phyloP scores from a whole-genome alignment of 176 grass and related monocot genomes.

The Musa troglodytarum region DNA sequence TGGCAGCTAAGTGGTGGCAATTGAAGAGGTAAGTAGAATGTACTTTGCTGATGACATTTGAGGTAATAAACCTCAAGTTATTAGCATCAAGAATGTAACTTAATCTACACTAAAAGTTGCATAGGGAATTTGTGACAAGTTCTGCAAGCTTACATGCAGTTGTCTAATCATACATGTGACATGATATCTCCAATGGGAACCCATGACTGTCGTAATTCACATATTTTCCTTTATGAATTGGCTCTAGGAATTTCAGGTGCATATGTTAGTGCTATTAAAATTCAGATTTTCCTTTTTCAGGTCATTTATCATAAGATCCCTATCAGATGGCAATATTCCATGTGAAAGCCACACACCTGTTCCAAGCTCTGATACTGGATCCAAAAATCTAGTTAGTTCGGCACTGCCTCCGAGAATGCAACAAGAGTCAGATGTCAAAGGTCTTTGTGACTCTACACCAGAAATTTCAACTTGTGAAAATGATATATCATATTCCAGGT shows the following conservation, averaged over 20 bases:
- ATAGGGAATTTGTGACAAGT: neutral
- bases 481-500: slow-evolving; percentile 48
- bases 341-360: slow-evolving; percentile 38
- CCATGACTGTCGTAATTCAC: neutral
- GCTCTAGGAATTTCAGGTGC: neutral
- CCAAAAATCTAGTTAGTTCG: slow-evolving; percentile 26
- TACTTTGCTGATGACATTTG: neutral
- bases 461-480: slow-evolving; percentile 61
- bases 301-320: slow-evolving; percentile 74
- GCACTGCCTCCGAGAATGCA: slow-evolving; percentile 41
- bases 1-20: neutral
- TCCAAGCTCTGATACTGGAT: slow-evolving; percentile 30
- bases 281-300: slow-evolving; percentile 35
- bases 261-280: neutral
- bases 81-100: neutral
- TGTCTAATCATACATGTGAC: neutral
- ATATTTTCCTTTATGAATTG: neutral
- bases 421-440: slow-evolving; percentile 43
- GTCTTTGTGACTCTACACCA: slow-evolving; percentile 68
- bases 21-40: no score
- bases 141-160: neutral
- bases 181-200: neutral
- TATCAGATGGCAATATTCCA: slow-evolving; percentile 81
- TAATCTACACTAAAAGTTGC: neutral
- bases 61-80: neutral